A percentile compares a stretch with the other conserved stretches of the same genome.
phyloP scores from a whole-genome alignment of 129 eudicot species.

The carrot (Daucus carota) region DNA sequence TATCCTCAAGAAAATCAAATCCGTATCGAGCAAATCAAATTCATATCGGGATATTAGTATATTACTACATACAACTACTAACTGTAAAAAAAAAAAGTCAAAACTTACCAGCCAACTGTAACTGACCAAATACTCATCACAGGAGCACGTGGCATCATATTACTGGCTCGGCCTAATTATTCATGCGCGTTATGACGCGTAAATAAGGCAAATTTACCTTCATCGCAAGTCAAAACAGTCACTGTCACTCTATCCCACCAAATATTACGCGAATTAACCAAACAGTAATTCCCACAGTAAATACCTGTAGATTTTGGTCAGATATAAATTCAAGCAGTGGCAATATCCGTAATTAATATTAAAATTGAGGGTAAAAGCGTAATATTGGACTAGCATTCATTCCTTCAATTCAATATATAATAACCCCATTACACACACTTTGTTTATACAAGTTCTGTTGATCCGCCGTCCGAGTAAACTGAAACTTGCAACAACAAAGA shows the following conservation, averaged over 20 bases:
- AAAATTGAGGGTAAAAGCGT: constrained; percentile 17
- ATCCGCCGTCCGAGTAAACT: constrained; percentile 51
- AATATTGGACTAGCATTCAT: background rate
- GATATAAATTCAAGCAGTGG: constrained; percentile 12
- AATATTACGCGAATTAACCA: background rate
- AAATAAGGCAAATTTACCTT: background rate
- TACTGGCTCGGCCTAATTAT: background rate
- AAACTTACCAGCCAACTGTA: background rate
- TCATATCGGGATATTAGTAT: too few relatives aligned
- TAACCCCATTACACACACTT: constrained; percentile 8
- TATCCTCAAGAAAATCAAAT: too few relatives aligned
- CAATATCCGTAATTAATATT: constrained; percentile 27
- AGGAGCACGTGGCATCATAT: background rate
- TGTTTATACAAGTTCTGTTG: constrained; percentile 12
- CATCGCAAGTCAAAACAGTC: background rate
- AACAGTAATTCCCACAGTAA: background rate
- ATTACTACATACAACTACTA: too few relatives aligned
- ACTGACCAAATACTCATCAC: background rate
- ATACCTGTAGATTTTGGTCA: constrained; percentile 18
- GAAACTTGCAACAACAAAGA: background rate
- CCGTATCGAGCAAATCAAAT: too few relatives aligned
- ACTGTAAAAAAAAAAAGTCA: background rate
- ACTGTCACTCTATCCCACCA: background rate
- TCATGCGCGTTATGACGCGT: background rate
- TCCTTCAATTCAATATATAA: background rate